Base-by-base conservation (phyloP, 768 basidiomycete genomes). In the Cubamyces lactineus region DNA sequence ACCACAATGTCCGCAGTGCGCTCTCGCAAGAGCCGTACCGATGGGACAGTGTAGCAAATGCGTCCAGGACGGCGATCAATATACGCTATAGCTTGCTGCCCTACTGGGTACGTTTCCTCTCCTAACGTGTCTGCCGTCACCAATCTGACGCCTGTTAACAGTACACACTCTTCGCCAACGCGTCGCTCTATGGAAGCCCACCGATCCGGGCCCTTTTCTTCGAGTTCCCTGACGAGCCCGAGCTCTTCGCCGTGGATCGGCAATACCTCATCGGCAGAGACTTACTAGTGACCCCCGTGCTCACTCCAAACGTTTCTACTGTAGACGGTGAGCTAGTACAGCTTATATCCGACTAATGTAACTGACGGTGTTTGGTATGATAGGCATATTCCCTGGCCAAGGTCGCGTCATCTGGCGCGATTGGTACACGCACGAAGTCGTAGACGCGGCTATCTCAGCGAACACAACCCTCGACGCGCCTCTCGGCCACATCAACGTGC, bases 41-140 rank as follows among this genome's bases (percentile, higher is more conserved):
- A 43, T 94, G 92, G 91, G 87, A 89, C 57, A 88, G 85, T 54
- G 91, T 92, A 15, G 88, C 88, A 1, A 80, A 86, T 43, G 88
- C 91, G 17, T 86, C 87, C 5, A 82, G 87, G 19, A 86, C 78
- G 17, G 90, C 89, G 4, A 91, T 92, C 64, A 76, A 78, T n/a
- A 79, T 84, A 34, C 81, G 91, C 40, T 94, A 93, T 69, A 75
- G 85, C 16, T 69, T 93, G 63, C 74, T 93, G 52, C 89, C 90
- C 0, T 92, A 92, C 75, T 93, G 91, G 91, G 88, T 87, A 59
- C 57, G 85, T 68, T 6, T 3, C 6, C 16, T 13, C 21, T 47
- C 7, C 2, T 8, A 5, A 47, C 23, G 21, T 47, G 4, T 19
- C 46, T 23, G 34, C 34, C 34, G 34, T 9, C 9, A 11, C 23